Base-by-base conservation (phyloP, 192 early-diverging fungal genomes). In the Linnemannia hyalina region DNA sequence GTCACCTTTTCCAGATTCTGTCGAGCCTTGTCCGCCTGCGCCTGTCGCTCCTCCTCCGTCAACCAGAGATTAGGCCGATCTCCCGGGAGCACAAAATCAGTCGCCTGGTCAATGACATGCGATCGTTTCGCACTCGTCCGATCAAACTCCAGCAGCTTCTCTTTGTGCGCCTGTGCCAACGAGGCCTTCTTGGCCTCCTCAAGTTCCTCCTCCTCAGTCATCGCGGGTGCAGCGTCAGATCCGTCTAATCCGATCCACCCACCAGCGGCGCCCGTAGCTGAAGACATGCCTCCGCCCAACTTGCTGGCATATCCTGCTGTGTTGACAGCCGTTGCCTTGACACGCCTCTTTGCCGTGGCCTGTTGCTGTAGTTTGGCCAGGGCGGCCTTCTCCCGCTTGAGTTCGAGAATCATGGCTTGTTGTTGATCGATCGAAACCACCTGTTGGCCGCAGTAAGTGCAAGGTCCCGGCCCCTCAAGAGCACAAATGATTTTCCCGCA, bases 401-500 rank as follows among this genome's bases (percentile, higher is more conserved):
- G 89, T 54, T 92, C 90, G 1, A 87, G 80, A 23, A 92, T 87
- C 73, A 92, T 78, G 15, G 82, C 76, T 23, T 90, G 80, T 73
- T 93, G 91, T 46, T 93, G 92, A 0, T 91, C 90, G 32, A 87
- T 84, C 2, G 90, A 90, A 1, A 93, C 75, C 4, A 93, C 90
- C 22, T 90, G 88, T 1, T 82, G 86, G 8, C 89, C 89, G 78
- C 92, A 93, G 81, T 89, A 91, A 18, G 89, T 89, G 74, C 92
- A 93, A 47, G 92, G 92, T 0, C 92, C 92, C 0, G 88, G 80
- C 2, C 92, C 92, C 57, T 93, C 92, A 35, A 82, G 70, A 6
- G 79, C 77, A 74, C 92, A 93, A 22, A 93, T 92, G 68, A 93
- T 93, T 75, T 92, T 92, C 5, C 92, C 92, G 80, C 92, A 93